Percentiles rank a stretch among this genome's conserved stretches.
phyloP scores from a whole-genome alignment of 345 rosid species.

The Jatropha curcas region DNA sequence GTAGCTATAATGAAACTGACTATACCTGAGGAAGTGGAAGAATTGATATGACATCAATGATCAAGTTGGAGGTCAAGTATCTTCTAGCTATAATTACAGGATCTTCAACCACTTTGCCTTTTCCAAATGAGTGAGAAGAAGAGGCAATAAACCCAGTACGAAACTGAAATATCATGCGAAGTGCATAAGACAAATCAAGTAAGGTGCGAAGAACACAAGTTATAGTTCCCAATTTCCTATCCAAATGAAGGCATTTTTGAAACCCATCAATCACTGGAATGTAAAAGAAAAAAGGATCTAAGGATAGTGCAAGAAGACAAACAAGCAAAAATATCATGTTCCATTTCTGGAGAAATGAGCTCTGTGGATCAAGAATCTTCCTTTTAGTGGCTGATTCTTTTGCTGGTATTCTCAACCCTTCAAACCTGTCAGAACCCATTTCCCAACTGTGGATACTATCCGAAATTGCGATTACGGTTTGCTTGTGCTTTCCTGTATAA shows the following conservation, averaged over 20 bases:
- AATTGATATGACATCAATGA: constrained; percentile 63
- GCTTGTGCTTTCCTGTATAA: constrained; percentile 21
- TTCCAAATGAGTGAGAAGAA: constrained; percentile 73
- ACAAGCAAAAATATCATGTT: constrained; percentile 57
- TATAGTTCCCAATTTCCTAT: constrained; percentile 39
- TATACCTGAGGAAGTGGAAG: constrained; percentile 88
- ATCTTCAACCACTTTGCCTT: constrained; percentile 75
- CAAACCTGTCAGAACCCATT: constrained; percentile 46
- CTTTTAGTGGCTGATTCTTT: constrained; percentile 19
- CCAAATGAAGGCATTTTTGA: constrained; percentile 48
- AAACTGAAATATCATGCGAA: constrained; percentile 69
- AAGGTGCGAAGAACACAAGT: constrained; percentile 58
- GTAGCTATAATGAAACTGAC: too few relatives aligned
- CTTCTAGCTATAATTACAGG: constrained; percentile 44
- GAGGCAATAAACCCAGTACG: constrained; percentile 73
- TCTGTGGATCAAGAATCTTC: constrained; percentile 66
- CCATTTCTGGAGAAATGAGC: constrained; percentile 59
- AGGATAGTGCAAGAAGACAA: constrained; percentile 53
- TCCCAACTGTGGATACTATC: constrained; percentile 37
- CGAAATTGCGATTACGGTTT: constrained; percentile 30
- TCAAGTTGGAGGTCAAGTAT: constrained; percentile 50
- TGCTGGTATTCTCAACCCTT: constrained; percentile 35
- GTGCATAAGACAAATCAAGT: constrained; percentile 52
- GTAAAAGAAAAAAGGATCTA: constrained; percentile 80
- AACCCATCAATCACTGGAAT: constrained; percentile 50